Percentiles rank a stretch among this genome's conserved stretches.
Conservation (phyloP, 208 protist genomes). For the Entamoeba histolytica region DNA sequence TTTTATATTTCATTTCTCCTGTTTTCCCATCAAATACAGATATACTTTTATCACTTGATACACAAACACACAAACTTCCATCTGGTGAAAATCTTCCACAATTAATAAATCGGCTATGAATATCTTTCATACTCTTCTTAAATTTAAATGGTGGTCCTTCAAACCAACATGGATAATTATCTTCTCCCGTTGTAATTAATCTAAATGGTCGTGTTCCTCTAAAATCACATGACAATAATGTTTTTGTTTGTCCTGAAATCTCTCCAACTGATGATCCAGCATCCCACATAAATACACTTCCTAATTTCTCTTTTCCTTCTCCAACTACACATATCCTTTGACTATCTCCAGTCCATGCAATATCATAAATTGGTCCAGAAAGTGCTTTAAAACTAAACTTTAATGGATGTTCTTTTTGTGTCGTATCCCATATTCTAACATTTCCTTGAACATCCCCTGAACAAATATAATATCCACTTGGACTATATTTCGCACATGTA, state of each 20-base stretch:
- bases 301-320: conserved; percentile 14
- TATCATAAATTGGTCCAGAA: conserved; percentile 14
- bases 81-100: conserved; percentile 10
- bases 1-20: background rate
- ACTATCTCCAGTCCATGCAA: conserved; percentile 20
- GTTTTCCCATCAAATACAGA: conserved; percentile 12
- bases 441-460: conserved; percentile 40
- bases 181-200: conserved; percentile 18
- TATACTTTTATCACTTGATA: conserved; percentile 6
- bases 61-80: background rate
- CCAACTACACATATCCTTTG: conserved; percentile 17
- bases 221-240: conserved; percentile 13
- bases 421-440: conserved; percentile 42
- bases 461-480: conserved; percentile 40
- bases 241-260: conserved; percentile 6
- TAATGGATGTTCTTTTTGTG: conserved; percentile 5
- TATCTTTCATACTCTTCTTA: background rate
- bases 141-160: conserved; percentile 26
- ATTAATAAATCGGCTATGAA: conserved; percentile 16
- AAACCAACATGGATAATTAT: conserved; percentile 9
- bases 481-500: conserved; percentile 38
- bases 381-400: background rate
- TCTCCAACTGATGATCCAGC: conserved; percentile 15
- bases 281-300: conserved; percentile 15
- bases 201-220: conserved; percentile 14